These are phyloP conservation scores for Cercospora sp. DNA, from an alignment of 2,329 filamentous ascomycete species.

Conservation along the genomic window DNA sequence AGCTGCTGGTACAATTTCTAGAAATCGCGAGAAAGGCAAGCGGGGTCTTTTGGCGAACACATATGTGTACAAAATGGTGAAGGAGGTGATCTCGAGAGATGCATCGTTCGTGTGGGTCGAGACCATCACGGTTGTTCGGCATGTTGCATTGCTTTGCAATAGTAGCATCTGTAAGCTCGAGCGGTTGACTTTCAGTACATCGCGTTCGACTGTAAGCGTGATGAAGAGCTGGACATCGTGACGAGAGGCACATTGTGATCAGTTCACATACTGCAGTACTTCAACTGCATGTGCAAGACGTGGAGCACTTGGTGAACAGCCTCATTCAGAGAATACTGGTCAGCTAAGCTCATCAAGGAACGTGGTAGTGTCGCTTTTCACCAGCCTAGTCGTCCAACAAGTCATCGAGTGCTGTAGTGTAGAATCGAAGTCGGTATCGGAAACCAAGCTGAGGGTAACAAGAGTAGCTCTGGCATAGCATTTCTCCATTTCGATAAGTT, in stretches of 20 bases:
- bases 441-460: too few relatives aligned
- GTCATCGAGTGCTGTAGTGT: background rate
- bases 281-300: background rate
- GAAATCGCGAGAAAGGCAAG: background rate
- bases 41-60: background rate
- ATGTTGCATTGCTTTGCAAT: background rate
- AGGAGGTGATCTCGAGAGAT: background rate
- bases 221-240: background rate
- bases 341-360: background rate
- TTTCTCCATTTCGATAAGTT: background rate
- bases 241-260: background rate
- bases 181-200: background rate
- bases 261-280: background rate
- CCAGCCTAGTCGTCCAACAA: background rate
- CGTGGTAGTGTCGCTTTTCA: background rate
- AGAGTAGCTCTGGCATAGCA: background rate
- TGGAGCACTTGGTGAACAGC: background rate
- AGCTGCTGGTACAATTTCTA: background rate
- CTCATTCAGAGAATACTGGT: background rate
- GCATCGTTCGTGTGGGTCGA: background rate
- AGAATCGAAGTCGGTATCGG: too few relatives aligned
- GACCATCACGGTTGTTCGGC: background rate
- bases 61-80: background rate
- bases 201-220: background rate
- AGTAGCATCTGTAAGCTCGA: background rate